A percentile compares a stretch with the other conserved stretches of the same genome.
These are phyloP conservation scores for Galium porrigens DNA, from an alignment of 305 asterid genomes.

Conservation along the genomic window DNA sequence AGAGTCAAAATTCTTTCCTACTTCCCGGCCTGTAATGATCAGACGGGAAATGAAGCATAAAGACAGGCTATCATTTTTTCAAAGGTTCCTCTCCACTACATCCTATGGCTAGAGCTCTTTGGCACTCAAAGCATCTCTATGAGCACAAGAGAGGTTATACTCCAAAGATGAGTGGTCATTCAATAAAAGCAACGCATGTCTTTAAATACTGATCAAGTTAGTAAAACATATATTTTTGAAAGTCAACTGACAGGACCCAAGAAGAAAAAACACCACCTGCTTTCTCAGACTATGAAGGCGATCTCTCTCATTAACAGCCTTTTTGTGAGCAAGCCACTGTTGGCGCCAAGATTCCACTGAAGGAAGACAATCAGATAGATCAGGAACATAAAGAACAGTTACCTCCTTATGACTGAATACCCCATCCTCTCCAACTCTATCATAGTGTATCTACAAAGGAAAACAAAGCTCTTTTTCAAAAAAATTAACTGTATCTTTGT, in stretches of 20 bases:
- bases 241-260: conserved; percentile 2
- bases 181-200: background rate
- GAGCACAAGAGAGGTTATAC: background rate
- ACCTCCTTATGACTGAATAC: conserved; percentile 79
- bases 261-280: conserved; percentile 37
- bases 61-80: background rate
- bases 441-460: conserved; percentile 67
- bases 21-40: background rate
- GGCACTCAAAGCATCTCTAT: background rate
- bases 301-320: conserved; percentile 56
- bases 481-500: background rate
- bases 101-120: background rate
- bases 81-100: background rate
- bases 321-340: conserved; percentile 66
- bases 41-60: no score
- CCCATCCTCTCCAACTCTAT: conserved; percentile 84
- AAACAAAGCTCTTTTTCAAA: background rate
- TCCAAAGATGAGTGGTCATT: background rate
- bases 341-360: conserved; percentile 74
- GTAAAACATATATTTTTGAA: background rate
- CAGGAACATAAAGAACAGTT: conserved; percentile 77
- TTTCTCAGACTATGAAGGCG: conserved; percentile 34
- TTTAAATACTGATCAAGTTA: background rate
- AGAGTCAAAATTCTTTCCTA: background rate
- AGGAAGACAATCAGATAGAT: conserved; percentile 79